These are phyloP conservation scores for Termitomyces sp. DNA, from an alignment of 768 basidiomycete species.

Conservation along the genomic window DNA sequence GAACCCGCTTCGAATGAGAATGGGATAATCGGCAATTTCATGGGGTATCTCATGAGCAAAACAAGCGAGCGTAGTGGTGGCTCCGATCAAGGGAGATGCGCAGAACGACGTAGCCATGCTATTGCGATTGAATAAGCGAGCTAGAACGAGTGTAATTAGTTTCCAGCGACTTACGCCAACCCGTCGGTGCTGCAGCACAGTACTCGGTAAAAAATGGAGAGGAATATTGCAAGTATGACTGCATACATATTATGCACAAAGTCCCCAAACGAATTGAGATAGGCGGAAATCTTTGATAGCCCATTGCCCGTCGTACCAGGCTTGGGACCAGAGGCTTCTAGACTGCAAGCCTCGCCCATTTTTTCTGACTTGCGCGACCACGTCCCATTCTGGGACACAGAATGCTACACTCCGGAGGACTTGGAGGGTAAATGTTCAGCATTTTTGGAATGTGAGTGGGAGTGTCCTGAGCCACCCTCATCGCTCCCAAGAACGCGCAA, in stretches of 20 bases:
- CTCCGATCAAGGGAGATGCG: slow-evolving; percentile 89
- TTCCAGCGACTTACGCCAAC: slow-evolving; percentile 50
- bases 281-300: slow-evolving; percentile 83
- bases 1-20: slow-evolving; percentile 84
- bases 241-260: slow-evolving; percentile 91
- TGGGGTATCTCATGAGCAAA: slow-evolving; percentile 96
- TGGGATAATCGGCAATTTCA: slow-evolving; percentile 97
- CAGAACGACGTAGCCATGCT: slow-evolving; percentile 98
- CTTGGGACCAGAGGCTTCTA: slow-evolving; percentile 14
- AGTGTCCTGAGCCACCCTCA: slow-evolving; percentile 47
- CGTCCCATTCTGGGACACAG: slow-evolving; percentile 40
- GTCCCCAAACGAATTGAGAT: slow-evolving; percentile 89
- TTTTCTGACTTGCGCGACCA: slow-evolving; percentile 38
- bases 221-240: slow-evolving; percentile 4
- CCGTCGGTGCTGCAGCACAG: slow-evolving; percentile 72
- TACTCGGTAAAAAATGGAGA: slow-evolving; percentile 9
- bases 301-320: slow-evolving; percentile 32
- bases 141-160: not conserved
- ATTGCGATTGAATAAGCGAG: not conserved
- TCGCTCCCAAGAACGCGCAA: slow-evolving; percentile 71
- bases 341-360: no score
- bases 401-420: slow-evolving; percentile 43
- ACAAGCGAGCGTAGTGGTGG: slow-evolving; percentile 91
- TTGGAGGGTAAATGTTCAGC: slow-evolving; percentile 28
- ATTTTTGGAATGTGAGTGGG: slow-evolving; percentile 58